Evolutionary conservation across 2,329 filamentous ascomycete species (phyloP).

Genomic region (Coleophoma crateriformis): DNA sequence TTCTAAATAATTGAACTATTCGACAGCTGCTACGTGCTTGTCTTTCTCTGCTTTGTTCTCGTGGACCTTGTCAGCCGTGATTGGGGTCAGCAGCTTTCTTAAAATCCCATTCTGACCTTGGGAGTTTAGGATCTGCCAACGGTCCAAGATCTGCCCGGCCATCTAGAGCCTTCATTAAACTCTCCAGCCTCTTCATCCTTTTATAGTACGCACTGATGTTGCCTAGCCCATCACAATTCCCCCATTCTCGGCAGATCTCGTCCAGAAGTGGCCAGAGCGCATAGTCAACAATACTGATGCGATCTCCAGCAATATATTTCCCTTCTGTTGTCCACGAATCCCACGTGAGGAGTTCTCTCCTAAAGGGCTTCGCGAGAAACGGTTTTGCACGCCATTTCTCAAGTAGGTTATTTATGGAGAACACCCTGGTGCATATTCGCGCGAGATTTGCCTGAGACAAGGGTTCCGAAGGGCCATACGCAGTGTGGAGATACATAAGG

Average conservation of each 20-base stretch:
- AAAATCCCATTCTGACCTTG: neutral
- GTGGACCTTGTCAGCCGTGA: no score
- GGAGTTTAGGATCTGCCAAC: neutral
- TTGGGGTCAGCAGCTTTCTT: no score
- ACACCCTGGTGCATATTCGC: constrained; percentile 17
- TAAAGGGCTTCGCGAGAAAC: constrained; percentile 15
- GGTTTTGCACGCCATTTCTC: constrained; percentile 16
- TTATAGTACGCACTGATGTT: constrained; percentile 19
- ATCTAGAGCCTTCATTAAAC: constrained; percentile 10
- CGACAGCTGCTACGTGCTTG: no score
- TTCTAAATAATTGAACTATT: no score
- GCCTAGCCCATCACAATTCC: constrained; percentile 22
- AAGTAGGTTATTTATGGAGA: constrained; percentile 14
- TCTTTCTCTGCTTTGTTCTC: no score
- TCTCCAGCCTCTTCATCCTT: constrained; percentile 10
- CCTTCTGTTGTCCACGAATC: constrained; percentile 11
- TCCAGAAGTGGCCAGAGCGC: constrained; percentile 52
- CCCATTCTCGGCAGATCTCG: constrained; percentile 32
- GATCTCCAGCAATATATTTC: constrained; percentile 38
- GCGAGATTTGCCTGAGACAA: constrained; percentile 15
- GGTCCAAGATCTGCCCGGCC: neutral
- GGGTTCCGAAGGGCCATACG: constrained; percentile 30
- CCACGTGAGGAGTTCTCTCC: constrained; percentile 22
- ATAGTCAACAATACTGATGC: constrained; percentile 44
- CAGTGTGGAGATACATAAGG: constrained; percentile 55